Percentiles rank a stretch among this genome's conserved stretches.
phyloP scores from a whole-genome alignment of 75 land plant genomes.

The Sequoiadendron giganteum region DNA sequence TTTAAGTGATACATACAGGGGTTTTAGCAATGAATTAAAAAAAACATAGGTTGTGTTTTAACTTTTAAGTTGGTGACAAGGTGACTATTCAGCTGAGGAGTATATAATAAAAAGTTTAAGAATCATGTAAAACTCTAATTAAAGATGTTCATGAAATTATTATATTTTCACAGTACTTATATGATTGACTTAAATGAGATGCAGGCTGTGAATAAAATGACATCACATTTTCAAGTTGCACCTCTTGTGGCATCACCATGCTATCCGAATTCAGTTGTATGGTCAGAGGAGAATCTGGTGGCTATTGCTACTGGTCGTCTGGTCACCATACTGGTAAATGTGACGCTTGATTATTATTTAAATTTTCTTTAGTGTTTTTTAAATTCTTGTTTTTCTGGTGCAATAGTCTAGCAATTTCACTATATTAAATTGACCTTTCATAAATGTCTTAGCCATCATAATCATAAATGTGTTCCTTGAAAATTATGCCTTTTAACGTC shows the following conservation, averaged over 20 bases:
- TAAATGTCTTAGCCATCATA: no score
- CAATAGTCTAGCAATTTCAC: neutral
- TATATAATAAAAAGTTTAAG: neutral
- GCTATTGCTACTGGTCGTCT: conserved; percentile 84
- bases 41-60: neutral
- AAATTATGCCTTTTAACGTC: no score
- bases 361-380: neutral
- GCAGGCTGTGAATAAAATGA: conserved; percentile 26
- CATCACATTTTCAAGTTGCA: conserved; percentile 37
- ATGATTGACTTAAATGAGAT: neutral
- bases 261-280: conserved; percentile 73
- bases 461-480: no score
- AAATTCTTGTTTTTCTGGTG: neutral
- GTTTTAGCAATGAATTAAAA: neutral
- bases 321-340: conserved; percentile 78
- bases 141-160: neutral
- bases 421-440: neutral
- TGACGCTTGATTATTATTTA: neutral
- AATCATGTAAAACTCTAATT: neutral
- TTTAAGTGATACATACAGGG: neutral
- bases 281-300: conserved; percentile 90
- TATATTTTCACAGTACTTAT: neutral
- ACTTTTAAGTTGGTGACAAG: neutral
- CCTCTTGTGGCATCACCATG: conserved; percentile 36
- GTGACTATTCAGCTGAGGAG: neutral